phyloP scores from a whole-genome alignment of 352 stramenopile species.

The Pythium brachiatum region DNA sequence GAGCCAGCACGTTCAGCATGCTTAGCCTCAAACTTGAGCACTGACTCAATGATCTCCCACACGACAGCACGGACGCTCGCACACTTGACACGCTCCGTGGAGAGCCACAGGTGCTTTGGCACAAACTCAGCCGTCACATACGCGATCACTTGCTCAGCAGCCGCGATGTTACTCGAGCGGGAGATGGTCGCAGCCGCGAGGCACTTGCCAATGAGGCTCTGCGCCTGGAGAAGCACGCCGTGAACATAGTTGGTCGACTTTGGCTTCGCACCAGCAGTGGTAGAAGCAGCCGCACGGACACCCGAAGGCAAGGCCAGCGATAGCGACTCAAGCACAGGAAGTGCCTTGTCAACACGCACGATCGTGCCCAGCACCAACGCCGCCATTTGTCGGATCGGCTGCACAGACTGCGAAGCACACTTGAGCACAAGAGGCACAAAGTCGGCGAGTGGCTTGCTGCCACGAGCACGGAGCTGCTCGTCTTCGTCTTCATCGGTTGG shows the following conservation, averaged over 20 bases:
- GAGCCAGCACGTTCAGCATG: background rate
- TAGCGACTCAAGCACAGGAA: slow-evolving; percentile 37
- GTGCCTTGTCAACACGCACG: slow-evolving; percentile 50
- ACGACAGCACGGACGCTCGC: slow-evolving; percentile 47
- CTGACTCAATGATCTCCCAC: slow-evolving; percentile 44
- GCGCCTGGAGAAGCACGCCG: slow-evolving; percentile 59
- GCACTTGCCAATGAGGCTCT: slow-evolving; percentile 44
- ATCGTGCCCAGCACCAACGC: slow-evolving; percentile 75
- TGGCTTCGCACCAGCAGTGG: background rate
- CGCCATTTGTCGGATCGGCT: slow-evolving; percentile 78
- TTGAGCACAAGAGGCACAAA: slow-evolving; percentile 71
- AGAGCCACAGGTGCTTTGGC: slow-evolving; percentile 48
- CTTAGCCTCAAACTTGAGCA: slow-evolving; percentile 34
- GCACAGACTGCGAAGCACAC: slow-evolving; percentile 68
- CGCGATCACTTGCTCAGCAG: slow-evolving; percentile 28
- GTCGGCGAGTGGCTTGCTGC: slow-evolving; percentile 31
- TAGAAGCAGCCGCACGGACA: slow-evolving; percentile 11
- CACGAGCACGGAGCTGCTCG: slow-evolving; percentile 11
- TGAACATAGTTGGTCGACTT: slow-evolving; percentile 67
- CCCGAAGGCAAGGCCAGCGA: slow-evolving; percentile 41
- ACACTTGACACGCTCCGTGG: slow-evolving; percentile 30
- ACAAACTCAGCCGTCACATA: slow-evolving; percentile 36
- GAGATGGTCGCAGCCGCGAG: slow-evolving; percentile 1
- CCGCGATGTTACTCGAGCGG: slow-evolving; percentile 4
- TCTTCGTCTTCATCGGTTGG: slow-evolving; percentile 58